These are phyloP conservation scores for Lactarius vividus DNA, from an alignment of 768 basidiomycete species.

Conservation along the genomic window DNA sequence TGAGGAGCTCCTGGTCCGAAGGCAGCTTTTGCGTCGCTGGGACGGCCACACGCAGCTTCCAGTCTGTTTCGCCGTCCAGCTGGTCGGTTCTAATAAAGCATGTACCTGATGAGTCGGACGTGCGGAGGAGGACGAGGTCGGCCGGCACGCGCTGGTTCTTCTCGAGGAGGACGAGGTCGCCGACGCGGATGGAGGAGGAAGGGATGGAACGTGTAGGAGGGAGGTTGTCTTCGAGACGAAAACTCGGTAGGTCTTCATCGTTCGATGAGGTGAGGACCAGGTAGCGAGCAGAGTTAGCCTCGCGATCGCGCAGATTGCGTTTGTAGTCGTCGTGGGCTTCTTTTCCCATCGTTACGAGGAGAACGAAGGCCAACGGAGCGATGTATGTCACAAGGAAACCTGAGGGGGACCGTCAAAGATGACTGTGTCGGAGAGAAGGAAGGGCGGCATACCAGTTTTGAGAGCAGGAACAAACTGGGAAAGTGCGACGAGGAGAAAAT, in stretches of 20 bases:
- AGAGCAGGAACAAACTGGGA: slow-evolving; percentile 95
- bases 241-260: slow-evolving; percentile 33
- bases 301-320: slow-evolving; percentile 84
- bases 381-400: slow-evolving; percentile 96
- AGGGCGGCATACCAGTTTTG: slow-evolving; percentile 71
- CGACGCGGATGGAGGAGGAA: slow-evolving; percentile 83
- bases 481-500: slow-evolving; percentile 94
- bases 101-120: slow-evolving; percentile 85
- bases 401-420: slow-evolving; percentile 34
- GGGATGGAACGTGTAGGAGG: slow-evolving; percentile 66
- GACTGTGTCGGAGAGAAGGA: not conserved
- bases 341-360: slow-evolving; percentile 95
- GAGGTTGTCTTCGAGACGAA: slow-evolving; percentile 11
- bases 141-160: slow-evolving; percentile 98
- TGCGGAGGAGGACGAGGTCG: slow-evolving; percentile 85
- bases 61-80: slow-evolving; percentile 97
- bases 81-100: slow-evolving; percentile 99
- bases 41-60: slow-evolving; percentile 93
- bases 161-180: slow-evolving; percentile 87
- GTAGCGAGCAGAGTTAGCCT: slow-evolving; percentile 94
- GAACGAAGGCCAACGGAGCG: slow-evolving; percentile 93
- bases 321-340: slow-evolving; percentile 99
- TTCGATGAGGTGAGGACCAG: slow-evolving; percentile 53
- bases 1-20: slow-evolving; percentile 51
- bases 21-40: slow-evolving; percentile 75